Base-by-base conservation (phyloP, 768 basidiomycete species). In the Paxillus ammoniavirescens region DNA sequence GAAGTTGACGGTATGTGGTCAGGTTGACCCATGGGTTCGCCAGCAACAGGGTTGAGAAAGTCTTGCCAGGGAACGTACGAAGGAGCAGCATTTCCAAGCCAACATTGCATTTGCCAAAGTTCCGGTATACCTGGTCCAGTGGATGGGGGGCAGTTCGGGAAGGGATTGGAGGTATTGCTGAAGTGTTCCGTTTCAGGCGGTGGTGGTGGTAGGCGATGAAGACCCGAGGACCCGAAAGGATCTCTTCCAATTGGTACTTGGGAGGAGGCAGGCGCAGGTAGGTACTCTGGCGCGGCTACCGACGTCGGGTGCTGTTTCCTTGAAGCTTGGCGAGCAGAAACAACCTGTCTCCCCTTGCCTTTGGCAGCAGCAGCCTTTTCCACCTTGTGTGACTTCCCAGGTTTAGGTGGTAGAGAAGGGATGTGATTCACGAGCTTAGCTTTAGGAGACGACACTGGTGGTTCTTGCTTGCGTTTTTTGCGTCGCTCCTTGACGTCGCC, bases 401-500 rank as follows among this genome's bases (percentile, higher is more conserved):
- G 43, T 30, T 45, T 45, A 26, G 23, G 23, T 30, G 43, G 43
- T 30, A 45, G 26, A 8, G 43, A 15, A 41, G 31, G 7, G 17
- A 18, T 17, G 10, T 28, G 41, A 17, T 36, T 42, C 18, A 28
- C 17, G 17, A 42, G 15, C 9, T 31, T 51, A 12, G 33, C 50
- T 36, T 43, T 43, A 4, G 42, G 33, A 30, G 43, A 30, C 43
- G 26, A n/a, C 38, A 40, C n/a, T 17, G 38, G 48, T 14, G n/a
- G 42, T 8, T 51, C 41, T 35, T 33, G 28, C 50, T 26, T 51
- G 15, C 12, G 50, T 35, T 43, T 58, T 50, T 54, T 58, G 36
- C 38, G 37, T 33, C 45, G 42, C 54, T 52, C 51, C 13, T 33
- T 53, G 28, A 31, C 37, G 35, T 53, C 42, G 42, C 18, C 35